Evolutionary conservation across 2,329 filamentous ascomycete genomes (phyloP), one percentile per base, ranked within the genome.

Genomic region (Neocucurbitaria cava): DNA sequence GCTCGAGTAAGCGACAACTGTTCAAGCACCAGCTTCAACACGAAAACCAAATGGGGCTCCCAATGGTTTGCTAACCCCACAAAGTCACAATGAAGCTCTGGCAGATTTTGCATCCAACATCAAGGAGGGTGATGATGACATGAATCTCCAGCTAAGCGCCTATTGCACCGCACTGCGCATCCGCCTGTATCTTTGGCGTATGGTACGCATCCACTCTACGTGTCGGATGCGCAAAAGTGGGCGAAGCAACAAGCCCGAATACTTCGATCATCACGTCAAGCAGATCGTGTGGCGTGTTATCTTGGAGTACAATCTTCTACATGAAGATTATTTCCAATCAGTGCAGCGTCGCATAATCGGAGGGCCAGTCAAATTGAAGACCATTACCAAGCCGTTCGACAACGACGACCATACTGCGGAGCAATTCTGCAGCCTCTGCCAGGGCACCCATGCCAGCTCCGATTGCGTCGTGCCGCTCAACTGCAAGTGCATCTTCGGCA

Each of bases 161-260:
- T 50, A 52, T 20, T 43, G 47, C 20, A 41, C 42, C 9, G 53
- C 53, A 31, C 38, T 56, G 20, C 53, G 53, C n/a, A 56, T 56
- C 7, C n/a, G 35, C 10, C 46, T 52, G 33, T 52, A 56, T 39
- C 48, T 56, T 17, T 56, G 49, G 38, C 48, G 53, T 3, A 52
- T 56, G 48, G 40, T 44, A 17, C 31, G 31, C n/a, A 4, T 13
- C 5, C 3, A 17, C 17, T 17, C 31, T 17, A 35, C 17, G 31
- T 35, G 13, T 35, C 31, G 17, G 18, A 24, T 23, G 44, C n/a
- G 10, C 17, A 44, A 23, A 13, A 46, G 52, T 45, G 48, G 40
- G 39, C 38, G 24, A 10, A 20, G 41, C 20, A 11, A 49, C 1
- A 20, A 35, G 17, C 6, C 9, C 10, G 33, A 39, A n/a, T 7